Base-by-base conservation (phyloP, 768 basidiomycete genomes). In the Boletus rufocinnamomeus region DNA sequence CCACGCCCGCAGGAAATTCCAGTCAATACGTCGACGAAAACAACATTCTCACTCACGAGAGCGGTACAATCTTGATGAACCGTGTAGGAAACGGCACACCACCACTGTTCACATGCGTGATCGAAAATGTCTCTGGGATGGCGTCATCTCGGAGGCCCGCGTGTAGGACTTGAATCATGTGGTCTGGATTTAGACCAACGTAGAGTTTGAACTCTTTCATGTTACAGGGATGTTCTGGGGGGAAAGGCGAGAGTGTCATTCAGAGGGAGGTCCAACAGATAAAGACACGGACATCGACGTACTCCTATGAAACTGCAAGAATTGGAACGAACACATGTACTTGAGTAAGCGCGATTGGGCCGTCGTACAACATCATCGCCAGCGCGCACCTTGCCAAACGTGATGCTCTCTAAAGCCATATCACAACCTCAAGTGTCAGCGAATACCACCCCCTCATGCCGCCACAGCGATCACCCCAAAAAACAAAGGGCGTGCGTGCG, bases 171-270 rank as follows among this genome's bases (percentile, higher is more conserved):
- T 91, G 84, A 3, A 77, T 82, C 82, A 93, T 82, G 65, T 82
- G 81, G 63, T 89, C 85, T 58, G 83, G 79, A 25, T 81, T 78
- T 40, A 81, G 73, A 7, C 90, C 91, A 21, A 86, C 82, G 57
- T 82, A 85, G 13, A 92, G 67, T 69, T 86, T 87, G 77, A 93
- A 88, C 56, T 91, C 88, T 67, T 89, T 90, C 85, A 89, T 86
- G 65, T 91, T 91, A 67, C 91, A 93, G 34, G 89, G 89, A 72
- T 92, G 90, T 21, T 81, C 90, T 92, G 59, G n/a, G 4, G 14
- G 5, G 17, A 28, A 16, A 44, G 1, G n/a, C 5, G 17, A 9
- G 25, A 19, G 21, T n/a, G 63, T 66, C 50, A 58, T 17, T 58
- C 45, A 41, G 17, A 38, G 28, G 27, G 27, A 28, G 25, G 27